Evolutionary conservation across 2,329 filamentous ascomycete species (phyloP).

Genomic region (Ilyonectria destructans): DNA sequence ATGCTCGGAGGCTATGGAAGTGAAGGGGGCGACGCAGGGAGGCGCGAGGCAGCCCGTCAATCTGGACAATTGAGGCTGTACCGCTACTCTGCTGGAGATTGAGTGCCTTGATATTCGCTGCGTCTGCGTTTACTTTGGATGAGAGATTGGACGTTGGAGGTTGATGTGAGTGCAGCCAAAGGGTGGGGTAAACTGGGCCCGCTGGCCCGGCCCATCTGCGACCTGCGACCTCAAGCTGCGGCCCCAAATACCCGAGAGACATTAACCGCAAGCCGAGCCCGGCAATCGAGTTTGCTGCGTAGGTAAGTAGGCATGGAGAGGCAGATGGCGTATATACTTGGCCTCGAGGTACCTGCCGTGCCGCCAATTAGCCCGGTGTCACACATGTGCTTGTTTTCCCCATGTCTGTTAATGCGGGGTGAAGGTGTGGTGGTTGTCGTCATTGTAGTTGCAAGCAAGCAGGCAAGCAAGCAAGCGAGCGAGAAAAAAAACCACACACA

Average conservation of each 20-base stretch:
- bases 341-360: not conserved
- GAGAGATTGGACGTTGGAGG: conserved; percentile 26
- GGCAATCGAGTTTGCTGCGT: conserved; percentile 17
- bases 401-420: not conserved
- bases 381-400: not conserved
- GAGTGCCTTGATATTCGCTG: conserved; percentile 18
- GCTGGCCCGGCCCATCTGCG: conserved; percentile 25
- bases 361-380: not conserved
- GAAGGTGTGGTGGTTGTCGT: not conserved
- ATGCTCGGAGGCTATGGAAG: conserved; percentile 13
- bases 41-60: not conserved
- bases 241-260: conserved; percentile 27
- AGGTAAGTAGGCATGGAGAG: not conserved
- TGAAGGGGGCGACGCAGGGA: conserved; percentile 2
- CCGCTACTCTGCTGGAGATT: not conserved
- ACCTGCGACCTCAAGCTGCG: conserved; percentile 16
- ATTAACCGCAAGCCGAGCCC: conserved; percentile 19
- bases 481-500: not conserved
- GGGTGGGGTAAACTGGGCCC: conserved; percentile 25
- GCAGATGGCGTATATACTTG: not conserved
- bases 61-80: conserved; percentile 1
- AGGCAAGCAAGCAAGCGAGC: not conserved
- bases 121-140: conserved; percentile 16
- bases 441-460: not conserved
- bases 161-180: conserved; percentile 28